These are phyloP conservation scores for Cladosporium sp. DNA, from an alignment of 2,329 filamentous ascomycete genomes.

Conservation along the genomic window DNA sequence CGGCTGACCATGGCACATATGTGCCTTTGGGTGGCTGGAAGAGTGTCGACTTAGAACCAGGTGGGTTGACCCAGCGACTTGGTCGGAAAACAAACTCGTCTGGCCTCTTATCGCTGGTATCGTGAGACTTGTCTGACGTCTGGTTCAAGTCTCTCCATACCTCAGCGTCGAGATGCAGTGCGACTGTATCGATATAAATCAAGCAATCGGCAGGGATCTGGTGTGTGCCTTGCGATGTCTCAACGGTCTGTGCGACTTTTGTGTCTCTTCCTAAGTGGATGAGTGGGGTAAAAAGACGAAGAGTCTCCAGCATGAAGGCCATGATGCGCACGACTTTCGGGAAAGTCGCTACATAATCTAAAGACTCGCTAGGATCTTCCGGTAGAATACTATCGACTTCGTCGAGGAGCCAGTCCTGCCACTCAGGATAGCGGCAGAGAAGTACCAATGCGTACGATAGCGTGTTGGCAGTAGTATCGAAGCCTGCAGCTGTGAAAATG, in stretches of 20 bases:
- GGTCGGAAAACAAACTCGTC: constrained; percentile 38
- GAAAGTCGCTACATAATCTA: constrained; percentile 43
- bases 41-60: constrained; percentile 19
- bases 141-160: constrained; percentile 25
- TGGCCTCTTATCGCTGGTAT: background rate
- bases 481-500: constrained; percentile 43
- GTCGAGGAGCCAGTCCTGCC: constrained; percentile 50
- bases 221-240: constrained; percentile 25
- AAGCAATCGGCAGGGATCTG: constrained; percentile 32
- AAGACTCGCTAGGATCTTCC: constrained; percentile 20
- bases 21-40: constrained; percentile 37
- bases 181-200: constrained; percentile 35
- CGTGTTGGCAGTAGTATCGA: constrained; percentile 49
- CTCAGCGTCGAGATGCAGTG: constrained; percentile 25
- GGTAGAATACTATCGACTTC: constrained; percentile 42
- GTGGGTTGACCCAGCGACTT: constrained; percentile 36
- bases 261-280: constrained; percentile 36
- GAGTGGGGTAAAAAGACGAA: constrained; percentile 41
- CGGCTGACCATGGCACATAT: constrained; percentile 47
- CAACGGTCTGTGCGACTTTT: constrained; percentile 28
- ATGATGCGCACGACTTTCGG: constrained; percentile 42
- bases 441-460: constrained; percentile 48
- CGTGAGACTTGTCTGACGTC: constrained; percentile 11
- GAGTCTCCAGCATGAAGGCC: constrained; percentile 49
- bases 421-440: constrained; percentile 44